Evolutionary conservation across 2,329 filamentous ascomycete species (phyloP).

Genomic region (Fusarium camptoceras): DNA sequence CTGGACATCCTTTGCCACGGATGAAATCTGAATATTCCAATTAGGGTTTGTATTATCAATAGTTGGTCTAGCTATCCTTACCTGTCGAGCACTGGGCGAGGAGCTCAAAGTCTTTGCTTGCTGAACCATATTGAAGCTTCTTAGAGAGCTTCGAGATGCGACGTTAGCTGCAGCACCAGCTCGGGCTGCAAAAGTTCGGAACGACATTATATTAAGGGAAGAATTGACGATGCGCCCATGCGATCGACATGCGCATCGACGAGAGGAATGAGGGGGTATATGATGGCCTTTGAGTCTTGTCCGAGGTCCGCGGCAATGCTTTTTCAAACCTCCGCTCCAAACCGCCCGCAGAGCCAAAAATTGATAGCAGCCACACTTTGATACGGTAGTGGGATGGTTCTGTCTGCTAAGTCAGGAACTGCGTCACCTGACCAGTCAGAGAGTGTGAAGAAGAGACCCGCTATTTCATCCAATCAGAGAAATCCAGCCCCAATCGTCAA

Average conservation of each 20-base stretch:
- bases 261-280: constrained; percentile 37
- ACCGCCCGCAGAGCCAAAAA: constrained; percentile 45
- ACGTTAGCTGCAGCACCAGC: constrained; percentile 64
- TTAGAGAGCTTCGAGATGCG: constrained; percentile 57
- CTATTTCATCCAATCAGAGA: constrained; percentile 46
- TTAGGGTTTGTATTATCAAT: constrained; percentile 5
- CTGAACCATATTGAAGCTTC: constrained; percentile 76
- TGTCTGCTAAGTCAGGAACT: constrained; percentile 11
- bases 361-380: constrained; percentile 41
- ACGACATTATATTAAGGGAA: constrained; percentile 65
- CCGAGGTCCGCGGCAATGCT: constrained; percentile 48
- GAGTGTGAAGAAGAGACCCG: neutral
- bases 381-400: constrained; percentile 10
- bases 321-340: constrained; percentile 48
- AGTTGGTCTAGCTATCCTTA: constrained; percentile 26
- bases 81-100: constrained; percentile 58
- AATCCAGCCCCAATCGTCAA: constrained; percentile 32
- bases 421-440: constrained; percentile 39
- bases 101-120: constrained; percentile 78
- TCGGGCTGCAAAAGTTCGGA: constrained; percentile 64
- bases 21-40: constrained; percentile 50
- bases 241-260: constrained; percentile 52
- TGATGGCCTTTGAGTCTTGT: constrained; percentile 32
- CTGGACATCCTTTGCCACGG: constrained; percentile 56
- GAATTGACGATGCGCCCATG: constrained; percentile 53